phyloP scores from a whole-genome alignment of 768 basidiomycete genomes.

The Podaxis mareebaensis region DNA sequence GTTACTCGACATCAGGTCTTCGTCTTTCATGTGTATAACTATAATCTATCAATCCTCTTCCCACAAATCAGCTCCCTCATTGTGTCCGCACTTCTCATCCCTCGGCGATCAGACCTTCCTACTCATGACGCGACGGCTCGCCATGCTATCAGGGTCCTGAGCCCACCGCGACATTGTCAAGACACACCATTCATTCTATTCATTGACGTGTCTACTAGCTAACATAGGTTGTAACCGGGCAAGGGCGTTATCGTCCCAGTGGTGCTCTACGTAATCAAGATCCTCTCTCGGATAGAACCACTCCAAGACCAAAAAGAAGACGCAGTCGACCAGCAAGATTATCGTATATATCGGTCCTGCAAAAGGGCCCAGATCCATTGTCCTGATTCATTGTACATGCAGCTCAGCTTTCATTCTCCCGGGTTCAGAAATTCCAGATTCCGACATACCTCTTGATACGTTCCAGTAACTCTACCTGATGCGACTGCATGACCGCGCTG shows the following conservation, averaged over 20 bases:
- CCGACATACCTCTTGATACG: conserved; percentile 68
- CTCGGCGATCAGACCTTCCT: neutral
- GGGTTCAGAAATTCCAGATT: neutral
- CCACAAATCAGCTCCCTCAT: conserved; percentile 8
- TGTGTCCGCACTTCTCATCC: neutral
- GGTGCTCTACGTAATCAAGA: conserved; percentile 69
- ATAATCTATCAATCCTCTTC: conserved; percentile 17
- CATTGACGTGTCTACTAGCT: conserved; percentile 15
- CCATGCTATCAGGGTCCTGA: neutral
- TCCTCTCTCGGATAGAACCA: conserved; percentile 79
- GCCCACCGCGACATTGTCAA: neutral
- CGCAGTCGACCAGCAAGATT: conserved; percentile 85
- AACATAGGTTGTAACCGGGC: conserved; percentile 22
- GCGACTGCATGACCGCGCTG: conserved; percentile 57
- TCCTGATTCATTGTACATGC: conserved; percentile 40
- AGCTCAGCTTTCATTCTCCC: neutral
- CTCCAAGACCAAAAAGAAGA: conserved; percentile 85
- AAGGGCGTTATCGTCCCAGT: conserved; percentile 57
- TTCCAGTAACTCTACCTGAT: conserved; percentile 72
- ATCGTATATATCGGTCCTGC: conserved; percentile 87
- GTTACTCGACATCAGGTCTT: conserved; percentile 17
- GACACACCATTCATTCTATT: conserved; percentile 6
- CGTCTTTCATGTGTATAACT: conserved; percentile 17
- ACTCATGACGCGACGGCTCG: conserved; percentile 1
- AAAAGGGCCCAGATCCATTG: conserved; percentile 74